Percentiles rank a stretch among this genome's conserved stretches.
phyloP scores from a whole-genome alignment of 257 asterid species.

The Fraxinus americana region DNA sequence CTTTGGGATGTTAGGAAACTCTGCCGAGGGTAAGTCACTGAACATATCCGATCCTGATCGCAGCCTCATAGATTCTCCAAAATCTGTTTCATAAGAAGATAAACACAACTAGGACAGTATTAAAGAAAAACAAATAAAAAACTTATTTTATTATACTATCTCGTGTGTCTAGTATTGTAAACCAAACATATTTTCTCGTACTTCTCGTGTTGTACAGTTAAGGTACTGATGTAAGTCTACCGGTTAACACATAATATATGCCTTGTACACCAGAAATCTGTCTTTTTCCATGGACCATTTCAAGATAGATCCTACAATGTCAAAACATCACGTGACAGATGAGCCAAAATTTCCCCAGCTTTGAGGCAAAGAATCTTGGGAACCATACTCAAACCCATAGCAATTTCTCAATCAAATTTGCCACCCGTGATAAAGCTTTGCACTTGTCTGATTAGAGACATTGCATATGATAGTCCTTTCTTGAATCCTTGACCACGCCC shows the following conservation, averaged over 20 bases:
- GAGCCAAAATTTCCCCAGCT: slow-evolving; percentile 46
- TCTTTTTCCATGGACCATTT: background rate
- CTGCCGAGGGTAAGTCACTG: background rate
- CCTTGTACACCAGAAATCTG: background rate
- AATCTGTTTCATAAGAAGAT: background rate
- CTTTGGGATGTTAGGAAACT: background rate
- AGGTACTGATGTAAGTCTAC: background rate
- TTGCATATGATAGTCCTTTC: slow-evolving; percentile 39
- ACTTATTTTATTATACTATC: background rate
- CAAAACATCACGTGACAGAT: slow-evolving; percentile 48
- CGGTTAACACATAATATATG: background rate
- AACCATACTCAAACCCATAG: background rate
- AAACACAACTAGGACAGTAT: background rate
- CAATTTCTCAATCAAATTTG: slow-evolving; percentile 18
- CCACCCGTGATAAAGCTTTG: slow-evolving; percentile 39
- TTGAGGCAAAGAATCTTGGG: slow-evolving; percentile 40
- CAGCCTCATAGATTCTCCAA: background rate
- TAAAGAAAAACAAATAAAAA: too few relatives aligned
- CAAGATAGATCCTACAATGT: background rate
- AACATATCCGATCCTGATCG: background rate
- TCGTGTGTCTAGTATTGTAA: background rate
- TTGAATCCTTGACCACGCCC: slow-evolving; percentile 5
- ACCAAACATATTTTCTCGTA: background rate
- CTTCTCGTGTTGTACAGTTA: slow-evolving; percentile 12
- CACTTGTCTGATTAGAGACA: slow-evolving; percentile 37